Conservation (phyloP, 2,329 filamentous ascomycete genomes). For the Colletotrichum chlorophyti region DNA sequence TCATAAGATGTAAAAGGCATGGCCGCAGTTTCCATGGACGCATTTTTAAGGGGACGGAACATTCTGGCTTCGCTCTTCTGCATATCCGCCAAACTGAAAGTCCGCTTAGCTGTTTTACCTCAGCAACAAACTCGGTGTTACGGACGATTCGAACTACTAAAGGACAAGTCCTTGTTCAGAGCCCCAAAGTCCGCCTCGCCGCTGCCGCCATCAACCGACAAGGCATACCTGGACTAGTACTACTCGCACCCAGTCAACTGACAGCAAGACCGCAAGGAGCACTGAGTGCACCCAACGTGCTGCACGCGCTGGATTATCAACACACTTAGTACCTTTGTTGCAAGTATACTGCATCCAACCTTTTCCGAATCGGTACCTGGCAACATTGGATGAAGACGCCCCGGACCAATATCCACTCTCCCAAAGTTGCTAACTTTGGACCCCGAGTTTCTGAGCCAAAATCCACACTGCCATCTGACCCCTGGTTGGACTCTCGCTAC, state of each 20-base stretch:
- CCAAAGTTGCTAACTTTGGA: slow-evolving; percentile 15
- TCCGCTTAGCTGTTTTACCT: not conserved
- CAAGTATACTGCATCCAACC: slow-evolving; percentile 8
- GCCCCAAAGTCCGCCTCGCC: slow-evolving; percentile 19
- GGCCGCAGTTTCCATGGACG: too few species aligned
- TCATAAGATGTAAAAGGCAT: not conserved
- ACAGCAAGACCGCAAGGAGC: slow-evolving; percentile 15
- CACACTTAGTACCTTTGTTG: too few species aligned
- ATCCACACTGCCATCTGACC: slow-evolving; percentile 23
- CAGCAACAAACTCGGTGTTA: not conserved
- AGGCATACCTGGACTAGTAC: slow-evolving; percentile 15
- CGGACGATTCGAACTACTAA: not conserved
- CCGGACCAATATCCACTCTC: slow-evolving; percentile 9
- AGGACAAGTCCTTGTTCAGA: not conserved
- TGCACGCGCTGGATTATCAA: too few species aligned
- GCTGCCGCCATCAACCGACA: slow-evolving; percentile 6
- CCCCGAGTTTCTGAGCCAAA: slow-evolving; percentile 22
- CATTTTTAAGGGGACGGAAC: not conserved
- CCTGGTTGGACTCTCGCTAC: slow-evolving; percentile 18
- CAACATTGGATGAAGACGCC: not conserved
- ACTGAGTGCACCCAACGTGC: slow-evolving; percentile 17
- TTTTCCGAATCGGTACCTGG: slow-evolving; percentile 11
- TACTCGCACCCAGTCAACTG: slow-evolving; percentile 23
- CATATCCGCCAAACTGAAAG: not conserved
- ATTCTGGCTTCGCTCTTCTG: not conserved